Evolutionary conservation across 371 early-diverging fungal genomes (phyloP).

Genomic region (Mucor plumbeus): DNA sequence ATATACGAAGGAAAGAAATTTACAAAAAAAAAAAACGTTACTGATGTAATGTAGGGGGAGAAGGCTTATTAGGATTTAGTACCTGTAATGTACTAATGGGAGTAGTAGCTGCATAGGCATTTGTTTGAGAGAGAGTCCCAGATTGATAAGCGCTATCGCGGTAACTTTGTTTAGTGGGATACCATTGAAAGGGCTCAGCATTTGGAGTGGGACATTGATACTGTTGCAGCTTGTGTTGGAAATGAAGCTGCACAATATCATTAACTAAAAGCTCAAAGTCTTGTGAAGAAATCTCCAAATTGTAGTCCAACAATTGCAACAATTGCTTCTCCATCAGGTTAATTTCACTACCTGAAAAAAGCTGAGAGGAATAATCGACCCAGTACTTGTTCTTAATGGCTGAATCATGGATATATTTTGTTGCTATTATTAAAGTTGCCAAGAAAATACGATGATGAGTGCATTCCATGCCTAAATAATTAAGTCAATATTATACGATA

Average conservation of each 20-base stretch:
- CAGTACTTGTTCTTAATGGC: constrained; percentile 81
- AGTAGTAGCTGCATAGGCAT: background rate
- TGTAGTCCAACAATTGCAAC: constrained; percentile 60
- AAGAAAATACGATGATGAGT: constrained; percentile 80
- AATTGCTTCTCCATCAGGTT: constrained; percentile 86
- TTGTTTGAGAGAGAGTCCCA: background rate
- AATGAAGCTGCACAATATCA: constrained; percentile 14
- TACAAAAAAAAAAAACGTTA: background rate
- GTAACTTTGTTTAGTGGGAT: background rate
- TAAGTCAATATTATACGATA: background rate
- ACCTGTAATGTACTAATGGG: background rate
- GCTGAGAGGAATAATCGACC: constrained; percentile 62
- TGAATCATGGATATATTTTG: constrained; percentile 77
- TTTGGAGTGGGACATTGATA: background rate
- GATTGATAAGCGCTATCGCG: background rate
- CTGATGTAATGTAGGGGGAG: background rate
- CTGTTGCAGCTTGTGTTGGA: background rate
- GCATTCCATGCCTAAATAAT: constrained; percentile 69
- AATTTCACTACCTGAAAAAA: constrained; percentile 77
- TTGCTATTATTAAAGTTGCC: constrained; percentile 73
- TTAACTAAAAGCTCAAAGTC: constrained; percentile 14
- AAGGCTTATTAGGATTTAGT: background rate
- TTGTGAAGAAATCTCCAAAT: constrained; percentile 18
- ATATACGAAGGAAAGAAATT: background rate
- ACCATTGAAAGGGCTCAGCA: constrained; percentile 1